A percentile compares a stretch with the other conserved stretches of the same genome.
These are phyloP conservation scores for Catharanthus roseus DNA, from an alignment of 257 asterid species.

Conservation along the genomic window DNA sequence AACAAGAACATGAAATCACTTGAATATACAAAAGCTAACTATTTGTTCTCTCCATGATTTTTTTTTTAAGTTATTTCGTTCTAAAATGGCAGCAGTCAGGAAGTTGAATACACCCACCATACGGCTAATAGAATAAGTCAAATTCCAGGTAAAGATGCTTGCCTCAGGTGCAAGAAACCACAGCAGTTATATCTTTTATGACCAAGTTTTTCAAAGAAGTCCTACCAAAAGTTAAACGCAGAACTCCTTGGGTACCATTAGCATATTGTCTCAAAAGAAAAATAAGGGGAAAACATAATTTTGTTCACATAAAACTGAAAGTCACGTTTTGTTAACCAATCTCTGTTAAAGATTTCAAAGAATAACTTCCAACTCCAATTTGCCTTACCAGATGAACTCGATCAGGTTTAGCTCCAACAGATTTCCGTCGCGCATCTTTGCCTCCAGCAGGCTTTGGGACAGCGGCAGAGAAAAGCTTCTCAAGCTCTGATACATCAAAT, in stretches of 20 bases:
- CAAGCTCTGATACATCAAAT: constrained; percentile 90
- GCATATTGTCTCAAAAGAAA: not conserved
- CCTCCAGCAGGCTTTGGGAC: constrained; percentile 82
- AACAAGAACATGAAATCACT: not conserved
- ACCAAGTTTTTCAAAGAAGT: not conserved
- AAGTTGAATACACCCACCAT: not conserved
- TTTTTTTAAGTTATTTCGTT: too few species aligned
- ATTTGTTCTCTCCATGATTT: not conserved
- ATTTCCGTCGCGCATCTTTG: constrained; percentile 73
- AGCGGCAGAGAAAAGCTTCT: constrained; percentile 85
- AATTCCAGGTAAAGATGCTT: not conserved
- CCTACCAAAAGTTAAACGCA: not conserved
- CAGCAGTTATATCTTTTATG: not conserved
- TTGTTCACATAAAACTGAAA: not conserved
- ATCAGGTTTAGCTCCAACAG: constrained; percentile 92
- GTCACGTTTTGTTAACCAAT: not conserved
- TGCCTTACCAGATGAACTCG: constrained; percentile 79
- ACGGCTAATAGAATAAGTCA: not conserved
- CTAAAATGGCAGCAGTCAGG: not conserved
- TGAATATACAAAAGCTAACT: not conserved
- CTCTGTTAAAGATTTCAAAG: not conserved
- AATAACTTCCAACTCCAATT: not conserved
- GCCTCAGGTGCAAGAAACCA: not conserved
- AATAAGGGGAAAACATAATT: not conserved
- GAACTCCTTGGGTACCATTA: not conserved